Evolutionary conservation across 257 asterid genomes (phyloP).

Genomic region (Craterostigma plantagineum): DNA sequence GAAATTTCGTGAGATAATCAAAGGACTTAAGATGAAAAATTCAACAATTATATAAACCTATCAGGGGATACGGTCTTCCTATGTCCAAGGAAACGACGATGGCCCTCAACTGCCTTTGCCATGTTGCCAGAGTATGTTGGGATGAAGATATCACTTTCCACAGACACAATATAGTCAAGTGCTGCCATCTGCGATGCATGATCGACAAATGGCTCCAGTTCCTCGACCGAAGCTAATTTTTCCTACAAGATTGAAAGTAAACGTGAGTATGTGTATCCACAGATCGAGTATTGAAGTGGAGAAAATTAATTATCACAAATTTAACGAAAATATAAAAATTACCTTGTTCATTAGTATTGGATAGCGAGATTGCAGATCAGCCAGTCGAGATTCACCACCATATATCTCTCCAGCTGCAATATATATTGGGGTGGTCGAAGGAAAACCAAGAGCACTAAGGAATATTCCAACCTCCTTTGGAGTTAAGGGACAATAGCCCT

Average conservation of each 20-base stretch:
- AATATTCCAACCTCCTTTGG: constrained; percentile 85
- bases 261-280: constrained; percentile 6
- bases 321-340: constrained; percentile 8
- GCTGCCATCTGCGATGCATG: constrained; percentile 98
- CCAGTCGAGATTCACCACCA: constrained; percentile 71
- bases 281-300: too few relatives aligned
- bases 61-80: constrained; percentile 79
- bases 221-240: constrained; percentile 62
- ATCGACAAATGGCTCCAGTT: constrained; percentile 61
- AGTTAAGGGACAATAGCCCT: constrained; percentile 78
- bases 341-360: constrained; percentile 88
- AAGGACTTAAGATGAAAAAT: constrained; percentile 1
- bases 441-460: constrained; percentile 62
- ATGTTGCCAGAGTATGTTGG: constrained; percentile 90
- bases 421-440: constrained; percentile 63
- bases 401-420: constrained; percentile 92
- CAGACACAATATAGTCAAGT: constrained; percentile 77
- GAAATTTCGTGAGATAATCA: constrained; percentile 1
- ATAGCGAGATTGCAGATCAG: constrained; percentile 34
- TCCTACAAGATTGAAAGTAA: constrained; percentile 30
- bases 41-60: constrained; percentile 19
- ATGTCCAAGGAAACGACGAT: constrained; percentile 89
- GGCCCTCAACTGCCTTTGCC: constrained; percentile 98
- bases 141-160: constrained; percentile 83
- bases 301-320: constrained; percentile 5